Conservation (phyloP, 2,329 filamentous ascomycete species). For the Chrysoporthe puriensis region DNA sequence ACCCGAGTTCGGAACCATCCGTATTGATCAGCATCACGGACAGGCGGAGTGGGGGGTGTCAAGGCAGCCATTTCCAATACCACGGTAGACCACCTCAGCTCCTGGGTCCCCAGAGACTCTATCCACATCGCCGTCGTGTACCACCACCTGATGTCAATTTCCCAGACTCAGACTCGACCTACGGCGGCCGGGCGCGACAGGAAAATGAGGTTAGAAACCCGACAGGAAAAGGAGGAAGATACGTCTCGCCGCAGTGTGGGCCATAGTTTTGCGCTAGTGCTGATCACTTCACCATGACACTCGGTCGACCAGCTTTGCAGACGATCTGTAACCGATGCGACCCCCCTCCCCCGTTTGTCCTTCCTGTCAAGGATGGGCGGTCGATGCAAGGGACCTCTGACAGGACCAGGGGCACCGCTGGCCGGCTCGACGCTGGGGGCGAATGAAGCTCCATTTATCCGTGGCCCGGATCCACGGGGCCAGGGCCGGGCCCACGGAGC, state of each 20-base stretch:
- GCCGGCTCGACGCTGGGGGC: background rate
- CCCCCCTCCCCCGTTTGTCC: background rate
- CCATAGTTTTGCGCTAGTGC: background rate
- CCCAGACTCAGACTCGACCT: too few relatives aligned
- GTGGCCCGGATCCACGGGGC: background rate
- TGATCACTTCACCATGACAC: background rate
- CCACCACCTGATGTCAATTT: too few relatives aligned
- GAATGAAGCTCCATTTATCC: background rate
- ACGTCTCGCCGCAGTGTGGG: background rate
- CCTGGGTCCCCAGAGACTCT: background rate
- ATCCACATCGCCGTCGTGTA: too few relatives aligned
- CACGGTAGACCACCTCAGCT: background rate
- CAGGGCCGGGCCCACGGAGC: background rate
- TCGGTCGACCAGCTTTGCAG: background rate
- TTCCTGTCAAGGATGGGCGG: constrained; percentile 4
- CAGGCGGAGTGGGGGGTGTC: background rate
- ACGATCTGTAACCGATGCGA: constrained; percentile 6
- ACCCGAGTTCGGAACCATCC: constrained; percentile 7
- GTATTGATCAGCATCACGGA: background rate
- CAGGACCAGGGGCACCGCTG: background rate
- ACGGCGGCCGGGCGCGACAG: background rate
- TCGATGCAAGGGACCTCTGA: background rate
- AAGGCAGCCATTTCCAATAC: background rate
- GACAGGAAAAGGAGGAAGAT: background rate
- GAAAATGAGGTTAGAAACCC: background rate